Evolutionary conservation across 2,329 filamentous ascomycete species (phyloP), one percentile per base, ranked within the genome.

Genomic region (Botrytis cinerea): DNA sequence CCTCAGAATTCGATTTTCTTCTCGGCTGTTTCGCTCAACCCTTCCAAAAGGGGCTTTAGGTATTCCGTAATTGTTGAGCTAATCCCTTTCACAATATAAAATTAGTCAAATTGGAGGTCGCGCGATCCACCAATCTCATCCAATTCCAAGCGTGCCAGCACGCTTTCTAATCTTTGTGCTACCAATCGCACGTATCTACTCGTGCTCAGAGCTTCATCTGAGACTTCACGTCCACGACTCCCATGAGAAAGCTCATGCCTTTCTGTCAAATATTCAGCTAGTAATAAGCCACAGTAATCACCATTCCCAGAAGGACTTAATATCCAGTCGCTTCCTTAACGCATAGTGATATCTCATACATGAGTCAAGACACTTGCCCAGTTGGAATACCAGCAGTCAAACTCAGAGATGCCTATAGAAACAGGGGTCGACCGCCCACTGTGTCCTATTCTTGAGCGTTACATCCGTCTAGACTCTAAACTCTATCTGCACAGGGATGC

Each of bases 201-300:
- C 12, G 8, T 57, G 66, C 66, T 59, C 66, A 69, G 38, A 69
- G 66, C 66, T 69, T 57, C 35, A 68, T 68, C 48, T 69, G 38
- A 69, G 66, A 68, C 66, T 48, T 10, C 43, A 64, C 59, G 35
- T 18, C 40, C 61, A 64, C 64, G 46, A 38, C 45, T 51, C 22
- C 45, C 63, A 54, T 28, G 32, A 67, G 46, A 6, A 35, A 48
- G 10, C 63, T 32, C 35, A 51, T 51, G 14, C 20, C 25, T 51
- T 48, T 51, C 48, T 48, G 14, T 68, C 64, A 28, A 68, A 54
- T 25, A 69, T 59, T 69, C 66, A 69, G 66, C 66, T 57, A 57
- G n/a, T 32, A 69, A 32, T 2, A 60, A 69, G 66, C 66, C 66
- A 69, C 48, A 43, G 57, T 46, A 32, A 28, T 40, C 25, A 25